These are phyloP conservation scores for Xylaria sp. DNA, from an alignment of 495 filamentous ascomycete species.

Conservation along the genomic window DNA sequence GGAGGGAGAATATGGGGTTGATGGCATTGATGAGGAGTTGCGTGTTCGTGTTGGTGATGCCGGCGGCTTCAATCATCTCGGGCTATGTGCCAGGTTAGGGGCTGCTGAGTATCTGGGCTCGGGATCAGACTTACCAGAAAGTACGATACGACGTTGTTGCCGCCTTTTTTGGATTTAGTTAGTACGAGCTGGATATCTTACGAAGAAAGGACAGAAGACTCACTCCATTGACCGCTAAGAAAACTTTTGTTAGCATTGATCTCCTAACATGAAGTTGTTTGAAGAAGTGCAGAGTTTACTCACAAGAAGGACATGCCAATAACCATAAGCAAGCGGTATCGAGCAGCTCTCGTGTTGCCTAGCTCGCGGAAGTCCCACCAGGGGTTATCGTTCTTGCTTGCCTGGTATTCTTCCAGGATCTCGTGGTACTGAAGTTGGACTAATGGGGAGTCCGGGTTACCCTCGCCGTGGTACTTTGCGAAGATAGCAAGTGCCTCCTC, in stretches of 20 bases:
- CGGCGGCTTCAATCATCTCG: constrained; percentile 57
- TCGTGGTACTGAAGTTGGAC: constrained; percentile 68
- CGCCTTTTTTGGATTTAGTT: constrained; percentile 13
- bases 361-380: constrained; percentile 74
- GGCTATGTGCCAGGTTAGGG: constrained; percentile 40
- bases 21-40: constrained; percentile 66
- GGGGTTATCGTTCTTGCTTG: constrained; percentile 64
- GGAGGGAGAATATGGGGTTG: constrained; percentile 61
- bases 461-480: constrained; percentile 63
- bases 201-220: not conserved
- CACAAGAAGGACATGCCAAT: constrained; percentile 64
- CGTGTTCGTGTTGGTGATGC: constrained; percentile 57
- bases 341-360: constrained; percentile 58
- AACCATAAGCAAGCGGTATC: constrained; percentile 62
- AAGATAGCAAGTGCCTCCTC: constrained; percentile 62
- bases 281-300: constrained; percentile 17
- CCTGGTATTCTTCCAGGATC: constrained; percentile 61
- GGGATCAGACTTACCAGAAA: constrained; percentile 41
- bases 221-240: constrained; percentile 36
- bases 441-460: constrained; percentile 54
- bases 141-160: constrained; percentile 58
- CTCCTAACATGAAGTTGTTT: not conserved
- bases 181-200: not conserved
- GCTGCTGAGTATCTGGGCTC: not conserved
- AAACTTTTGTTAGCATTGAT: not conserved